Evolutionary conservation across 805 yeast species (phyloP).

Genomic region (Candida ficus): DNA sequence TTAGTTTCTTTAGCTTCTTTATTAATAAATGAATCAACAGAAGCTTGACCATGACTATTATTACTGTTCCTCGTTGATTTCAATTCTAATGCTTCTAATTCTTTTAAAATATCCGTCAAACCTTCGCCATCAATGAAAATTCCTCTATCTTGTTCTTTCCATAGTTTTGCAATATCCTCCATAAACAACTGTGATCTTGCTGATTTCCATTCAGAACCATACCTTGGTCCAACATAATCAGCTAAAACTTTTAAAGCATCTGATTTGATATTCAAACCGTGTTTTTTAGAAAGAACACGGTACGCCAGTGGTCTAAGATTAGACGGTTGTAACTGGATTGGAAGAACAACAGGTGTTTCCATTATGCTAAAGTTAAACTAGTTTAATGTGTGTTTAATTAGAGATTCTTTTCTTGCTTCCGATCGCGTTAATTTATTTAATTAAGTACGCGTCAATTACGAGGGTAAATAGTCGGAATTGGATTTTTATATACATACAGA

Average conservation of each 20-base stretch:
- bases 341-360: constrained; percentile 46
- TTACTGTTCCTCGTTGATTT: constrained; percentile 8
- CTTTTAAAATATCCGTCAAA: constrained; percentile 57
- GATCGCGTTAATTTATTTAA: no score
- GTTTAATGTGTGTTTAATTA: no score
- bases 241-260: constrained; percentile 74
- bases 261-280: constrained; percentile 84
- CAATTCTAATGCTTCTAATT: constrained; percentile 32
- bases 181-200: constrained; percentile 54
- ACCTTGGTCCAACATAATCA: constrained; percentile 65
- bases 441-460: no score
- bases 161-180: constrained; percentile 71
- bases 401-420: no score
- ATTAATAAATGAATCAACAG: constrained; percentile 12
- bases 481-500: no score
- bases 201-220: constrained; percentile 85
- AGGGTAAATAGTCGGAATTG: no score
- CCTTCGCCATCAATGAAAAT: constrained; percentile 77
- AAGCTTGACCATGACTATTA: constrained; percentile 5
- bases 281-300: constrained; percentile 83
- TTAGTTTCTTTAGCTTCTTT: background rate
- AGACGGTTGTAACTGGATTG: constrained; percentile 73
- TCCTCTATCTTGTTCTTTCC: constrained; percentile 91
- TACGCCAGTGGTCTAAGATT: constrained; percentile 89
- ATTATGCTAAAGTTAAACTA: background rate